Percentiles rank a stretch among this genome's conserved stretches.
Conservation (phyloP, 2,329 filamentous ascomycete genomes). For the Alternaria dauci region DNA sequence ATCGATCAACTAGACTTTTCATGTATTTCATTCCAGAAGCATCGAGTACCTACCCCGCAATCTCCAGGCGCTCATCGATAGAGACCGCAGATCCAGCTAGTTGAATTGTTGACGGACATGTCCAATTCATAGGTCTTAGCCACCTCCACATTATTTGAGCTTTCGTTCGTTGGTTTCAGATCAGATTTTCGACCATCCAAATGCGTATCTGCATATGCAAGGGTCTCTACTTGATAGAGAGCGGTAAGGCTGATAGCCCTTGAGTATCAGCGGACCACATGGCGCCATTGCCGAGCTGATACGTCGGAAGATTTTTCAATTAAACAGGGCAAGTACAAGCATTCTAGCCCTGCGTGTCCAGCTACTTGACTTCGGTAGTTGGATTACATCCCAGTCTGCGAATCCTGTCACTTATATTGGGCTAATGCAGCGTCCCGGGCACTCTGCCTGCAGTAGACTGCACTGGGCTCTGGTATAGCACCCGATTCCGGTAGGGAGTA, state of each 20-base stretch:
- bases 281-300: slow-evolving; percentile 2
- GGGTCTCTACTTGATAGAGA: neutral
- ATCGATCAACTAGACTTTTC: neutral
- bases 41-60: neutral
- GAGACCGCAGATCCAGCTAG: neutral
- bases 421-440: slow-evolving; percentile 17
- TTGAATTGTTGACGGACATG: neutral
- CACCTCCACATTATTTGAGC: neutral
- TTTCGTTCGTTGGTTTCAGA: too few relatives aligned
- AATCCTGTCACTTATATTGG: neutral
- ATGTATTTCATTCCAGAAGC: neutral
- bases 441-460: neutral
- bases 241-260: neutral
- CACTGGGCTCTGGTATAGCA: neutral
- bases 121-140: neutral
- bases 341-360: neutral
- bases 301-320: slow-evolving; percentile 1
- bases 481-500: neutral
- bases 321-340: neutral
- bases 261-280: slow-evolving; percentile 1
- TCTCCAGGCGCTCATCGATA: neutral
- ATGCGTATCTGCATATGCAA: neutral
- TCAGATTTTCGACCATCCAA: neutral
- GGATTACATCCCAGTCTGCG: slow-evolving; percentile 1
- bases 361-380: neutral